Base-by-base conservation (phyloP, 192 early-diverging fungal species). In the Backusella tuberculispora region DNA sequence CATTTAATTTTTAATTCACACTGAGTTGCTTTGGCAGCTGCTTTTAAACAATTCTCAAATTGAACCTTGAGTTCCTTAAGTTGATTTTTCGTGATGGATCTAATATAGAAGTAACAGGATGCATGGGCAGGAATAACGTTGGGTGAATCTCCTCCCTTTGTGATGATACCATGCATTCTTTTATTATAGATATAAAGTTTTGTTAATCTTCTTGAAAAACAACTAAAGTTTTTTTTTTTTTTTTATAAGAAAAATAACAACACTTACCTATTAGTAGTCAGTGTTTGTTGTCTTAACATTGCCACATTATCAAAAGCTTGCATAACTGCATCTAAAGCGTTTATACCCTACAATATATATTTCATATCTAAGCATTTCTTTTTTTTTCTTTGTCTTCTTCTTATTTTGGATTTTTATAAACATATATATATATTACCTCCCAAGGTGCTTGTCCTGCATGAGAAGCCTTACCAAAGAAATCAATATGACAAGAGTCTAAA, bases 271-370 rank as follows among this genome's bases (percentile, higher is more conserved):
- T 74, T 83, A 26, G 76, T 80, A 4, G 88, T 83, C 48, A 85
- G 75, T 4, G 83, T 78, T 44, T 91, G 89, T 53, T 90, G 85
- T 65, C 91, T 75, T 71, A 91, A 46, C 71, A 87, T 82, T 4
- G 84, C 85, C 19, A 91, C 81, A 17, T 79, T 86, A 44, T 83
- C 75, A 76, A 88, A 83, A 19, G 68, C 78, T 74, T 74, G 73
- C 73, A 80, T 72, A 17, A 85, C 66, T 0, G 92, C 92, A 75
- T 92, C 89, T 37, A 92, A 79, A 1, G 92, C 90, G 72, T 93
- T 93, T 15, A 85, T 66, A 5, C 88, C 88, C 21, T 90, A 72
- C 60, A 34, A 0, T 34, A 34, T 34, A 34, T 34, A 34, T 34
- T 0, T 34, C 0, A 34, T n/a, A n/a, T n/a, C n/a, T n/a, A n/a